Evolutionary conservation across 2,329 filamentous ascomycete species (phyloP).

Genomic region (Triangularia verruculosa): DNA sequence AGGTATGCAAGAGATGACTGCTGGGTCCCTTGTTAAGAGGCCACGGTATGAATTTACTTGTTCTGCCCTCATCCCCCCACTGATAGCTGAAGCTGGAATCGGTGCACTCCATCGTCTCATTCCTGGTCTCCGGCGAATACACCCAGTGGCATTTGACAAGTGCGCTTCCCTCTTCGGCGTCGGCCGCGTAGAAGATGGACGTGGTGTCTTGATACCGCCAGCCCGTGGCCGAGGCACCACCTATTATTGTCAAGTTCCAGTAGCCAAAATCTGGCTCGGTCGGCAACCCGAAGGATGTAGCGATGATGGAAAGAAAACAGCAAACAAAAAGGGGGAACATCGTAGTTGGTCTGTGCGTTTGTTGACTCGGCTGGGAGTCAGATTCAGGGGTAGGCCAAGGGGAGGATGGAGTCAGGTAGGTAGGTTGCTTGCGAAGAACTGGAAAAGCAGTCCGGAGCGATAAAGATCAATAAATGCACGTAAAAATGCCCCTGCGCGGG

Average conservation of each 20-base stretch:
- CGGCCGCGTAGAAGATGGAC: not conserved
- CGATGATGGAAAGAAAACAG: not conserved
- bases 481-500: not conserved
- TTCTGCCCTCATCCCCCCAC: not conserved
- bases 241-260: not conserved
- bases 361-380: not conserved
- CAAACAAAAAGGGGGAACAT: not conserved
- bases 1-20: no score
- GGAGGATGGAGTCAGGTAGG: not conserved
- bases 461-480: not conserved
- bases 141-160: conserved; percentile 1
- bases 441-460: not conserved
- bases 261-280: not conserved
- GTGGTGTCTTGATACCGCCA: conserved; percentile 6
- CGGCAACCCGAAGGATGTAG: not conserved
- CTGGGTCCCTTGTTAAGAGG: no score
- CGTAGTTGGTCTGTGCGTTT: not conserved
- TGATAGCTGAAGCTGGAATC: not conserved
- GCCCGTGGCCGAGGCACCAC: conserved; percentile 1
- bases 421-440: no score
- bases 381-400: not conserved
- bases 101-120: conserved; percentile 5
- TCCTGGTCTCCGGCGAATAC: not conserved
- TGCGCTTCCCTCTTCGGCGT: not conserved
- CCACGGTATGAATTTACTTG: no score